A percentile compares a stretch with the other conserved stretches of the same genome.
Evolutionary conservation across 352 stramenopile genomes (phyloP).

Genomic region (Phytophthora hibernalis): DNA sequence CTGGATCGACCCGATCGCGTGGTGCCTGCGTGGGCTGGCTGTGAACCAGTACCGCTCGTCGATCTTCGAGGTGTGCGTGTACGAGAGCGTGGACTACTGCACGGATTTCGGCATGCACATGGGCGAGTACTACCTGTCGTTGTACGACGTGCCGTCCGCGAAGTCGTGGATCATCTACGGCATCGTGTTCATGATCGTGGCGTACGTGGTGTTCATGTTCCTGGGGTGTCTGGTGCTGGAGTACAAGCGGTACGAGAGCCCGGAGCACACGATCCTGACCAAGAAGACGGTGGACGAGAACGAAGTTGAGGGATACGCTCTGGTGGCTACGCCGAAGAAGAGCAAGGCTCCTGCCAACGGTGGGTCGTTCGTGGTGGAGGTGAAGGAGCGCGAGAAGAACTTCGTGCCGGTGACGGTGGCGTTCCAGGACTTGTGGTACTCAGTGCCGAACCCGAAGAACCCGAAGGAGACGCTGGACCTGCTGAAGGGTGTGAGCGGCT

Average conservation of each 20-base stretch:
- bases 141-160: constrained; percentile 39
- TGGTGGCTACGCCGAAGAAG: constrained; percentile 1
- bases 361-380: constrained; percentile 3
- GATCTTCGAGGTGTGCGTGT: constrained; percentile 43
- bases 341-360: no score
- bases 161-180: constrained; percentile 45
- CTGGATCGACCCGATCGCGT: constrained; percentile 62
- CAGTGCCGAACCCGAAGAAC: constrained; percentile 48
- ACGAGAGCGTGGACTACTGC: constrained; percentile 52
- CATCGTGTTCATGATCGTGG: constrained; percentile 45
- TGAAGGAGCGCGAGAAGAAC: constrained; percentile 42
- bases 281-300: constrained; percentile 23
- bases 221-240: constrained; percentile 42
- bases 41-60: constrained; percentile 44
- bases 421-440: constrained; percentile 58
- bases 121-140: constrained; percentile 50
- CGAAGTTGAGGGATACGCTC: constrained; percentile 23
- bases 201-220: constrained; percentile 52
- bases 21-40: constrained; percentile 42
- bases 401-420: constrained; percentile 19
- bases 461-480: constrained; percentile 35
- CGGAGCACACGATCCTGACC: constrained; percentile 24
- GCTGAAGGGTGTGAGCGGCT: constrained; percentile 22
- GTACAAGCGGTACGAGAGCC: constrained; percentile 32
- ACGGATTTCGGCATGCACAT: constrained; percentile 38